phyloP scores from a whole-genome alignment of 2,329 filamentous ascomycete genomes.

The Bimuria novae-zelandiae region DNA sequence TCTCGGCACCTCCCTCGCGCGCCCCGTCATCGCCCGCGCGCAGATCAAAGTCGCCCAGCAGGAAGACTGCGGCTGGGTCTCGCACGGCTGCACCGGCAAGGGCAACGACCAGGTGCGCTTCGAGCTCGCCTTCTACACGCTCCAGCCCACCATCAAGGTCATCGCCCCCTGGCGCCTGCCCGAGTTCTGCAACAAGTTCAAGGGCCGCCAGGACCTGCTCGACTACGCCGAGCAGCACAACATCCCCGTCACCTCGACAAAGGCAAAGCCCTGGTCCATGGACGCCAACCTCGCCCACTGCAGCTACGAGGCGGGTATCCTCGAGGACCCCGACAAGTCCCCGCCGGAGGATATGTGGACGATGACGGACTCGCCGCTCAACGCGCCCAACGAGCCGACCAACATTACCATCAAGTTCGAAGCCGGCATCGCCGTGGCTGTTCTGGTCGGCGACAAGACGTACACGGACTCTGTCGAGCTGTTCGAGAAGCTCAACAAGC shows the following conservation, averaged over 20 bases:
- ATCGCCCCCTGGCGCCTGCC: constrained; percentile 77
- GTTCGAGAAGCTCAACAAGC: constrained; percentile 72
- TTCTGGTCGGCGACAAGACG: constrained; percentile 62
- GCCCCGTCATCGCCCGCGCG: constrained; percentile 71
- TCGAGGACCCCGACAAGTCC: constrained; percentile 68
- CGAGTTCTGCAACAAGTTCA: constrained; percentile 72
- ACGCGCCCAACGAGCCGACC: constrained; percentile 71
- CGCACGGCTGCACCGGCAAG: constrained; percentile 51
- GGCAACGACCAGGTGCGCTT: constrained; percentile 70
- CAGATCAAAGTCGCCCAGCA: constrained; percentile 68
- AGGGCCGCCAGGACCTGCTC: constrained; percentile 72
- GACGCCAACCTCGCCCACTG: constrained; percentile 77
- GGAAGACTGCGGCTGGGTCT: constrained; percentile 61
- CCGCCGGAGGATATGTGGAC: constrained; percentile 83
- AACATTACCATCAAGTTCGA: constrained; percentile 74
- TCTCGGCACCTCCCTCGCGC: constrained; percentile 66
- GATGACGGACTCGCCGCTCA: constrained; percentile 68
- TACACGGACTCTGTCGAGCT: constrained; percentile 72
- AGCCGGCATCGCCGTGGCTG: constrained; percentile 74
- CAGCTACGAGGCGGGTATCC: constrained; percentile 73
- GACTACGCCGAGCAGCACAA: constrained; percentile 69
- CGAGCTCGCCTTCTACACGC: constrained; percentile 65
- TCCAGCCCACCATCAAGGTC: constrained; percentile 69
- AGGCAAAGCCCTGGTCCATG: constrained; percentile 71
- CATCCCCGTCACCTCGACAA: constrained; percentile 74